Evolutionary conservation across 805 yeast species (phyloP).

Genomic region (Nematodospora valgi): DNA sequence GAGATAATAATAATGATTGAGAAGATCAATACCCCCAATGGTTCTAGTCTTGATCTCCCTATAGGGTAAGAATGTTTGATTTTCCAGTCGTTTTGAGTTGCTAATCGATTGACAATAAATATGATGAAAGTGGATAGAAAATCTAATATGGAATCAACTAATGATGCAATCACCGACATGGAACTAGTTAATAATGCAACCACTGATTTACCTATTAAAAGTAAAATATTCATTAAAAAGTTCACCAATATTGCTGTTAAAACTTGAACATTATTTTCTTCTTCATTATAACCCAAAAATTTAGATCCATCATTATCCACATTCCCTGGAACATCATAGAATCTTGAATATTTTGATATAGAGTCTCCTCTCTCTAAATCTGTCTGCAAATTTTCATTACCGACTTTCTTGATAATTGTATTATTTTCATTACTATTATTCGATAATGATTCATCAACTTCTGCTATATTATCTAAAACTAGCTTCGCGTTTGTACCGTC

Average conservation of each 20-base stretch:
- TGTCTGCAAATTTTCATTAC: conserved; percentile 2
- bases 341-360: conserved; percentile 22
- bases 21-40: conserved; percentile 73
- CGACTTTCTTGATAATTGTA: not conserved
- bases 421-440: not conserved
- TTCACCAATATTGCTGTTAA: conserved; percentile 61
- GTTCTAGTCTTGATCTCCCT: conserved; percentile 71
- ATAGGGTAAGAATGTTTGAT: conserved; percentile 55
- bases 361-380: conserved; percentile 9
- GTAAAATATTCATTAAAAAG: conserved; percentile 54
- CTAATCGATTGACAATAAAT: conserved; percentile 53
- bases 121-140: conserved; percentile 73
- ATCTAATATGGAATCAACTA: conserved; percentile 73
- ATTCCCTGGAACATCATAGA: conserved; percentile 56
- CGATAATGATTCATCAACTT: conserved; percentile 10
- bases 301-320: conserved; percentile 57
- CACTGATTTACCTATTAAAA: conserved; percentile 56
- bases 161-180: conserved; percentile 72
- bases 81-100: conserved; percentile 45
- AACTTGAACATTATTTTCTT: conserved; percentile 42
- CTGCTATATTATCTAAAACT: conserved; percentile 5
- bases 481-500: conserved; percentile 15
- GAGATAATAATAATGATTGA: conserved; percentile 69
- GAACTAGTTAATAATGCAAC: conserved; percentile 67
- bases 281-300: conserved; percentile 47